Evolutionary conservation across 306 rosid genomes (phyloP).

Genomic region (Spatholobus suberectus): DNA sequence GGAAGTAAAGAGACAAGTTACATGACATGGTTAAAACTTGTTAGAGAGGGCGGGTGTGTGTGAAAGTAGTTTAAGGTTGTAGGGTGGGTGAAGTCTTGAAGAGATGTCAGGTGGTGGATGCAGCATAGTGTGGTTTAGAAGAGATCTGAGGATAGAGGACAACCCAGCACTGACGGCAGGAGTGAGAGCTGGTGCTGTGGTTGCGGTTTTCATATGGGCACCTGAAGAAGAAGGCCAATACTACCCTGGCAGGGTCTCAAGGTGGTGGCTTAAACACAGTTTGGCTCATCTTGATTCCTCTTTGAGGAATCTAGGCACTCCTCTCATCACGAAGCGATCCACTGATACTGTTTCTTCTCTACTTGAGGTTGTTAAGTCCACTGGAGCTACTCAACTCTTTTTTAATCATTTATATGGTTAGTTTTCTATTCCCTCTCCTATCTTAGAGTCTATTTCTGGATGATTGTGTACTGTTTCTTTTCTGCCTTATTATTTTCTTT

Average conservation of each 20-base stretch:
- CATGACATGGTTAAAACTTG: constrained; percentile 37
- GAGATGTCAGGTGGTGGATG: constrained; percentile 90
- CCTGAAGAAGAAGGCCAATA: constrained; percentile 91
- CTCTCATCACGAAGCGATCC: constrained; percentile 76
- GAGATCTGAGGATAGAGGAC: constrained; percentile 93
- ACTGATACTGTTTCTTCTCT: constrained; percentile 77
- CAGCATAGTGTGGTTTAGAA: constrained; percentile 95
- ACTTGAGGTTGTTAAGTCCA: constrained; percentile 65
- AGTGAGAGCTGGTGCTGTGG: constrained; percentile 79
- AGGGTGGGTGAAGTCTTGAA: constrained; percentile 28
- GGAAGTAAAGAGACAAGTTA: constrained; percentile 36
- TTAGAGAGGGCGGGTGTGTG: constrained; percentile 23
- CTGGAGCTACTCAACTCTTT: constrained; percentile 87
- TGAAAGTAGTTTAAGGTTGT: constrained; percentile 23
- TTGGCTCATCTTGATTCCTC: constrained; percentile 84
- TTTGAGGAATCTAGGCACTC: constrained; percentile 70
- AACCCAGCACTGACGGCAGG: constrained; percentile 85
- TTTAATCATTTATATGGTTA: constrained; percentile 88
- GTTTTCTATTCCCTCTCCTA: constrained; percentile 25
- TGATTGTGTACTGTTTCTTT: neutral
- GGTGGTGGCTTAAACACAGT: constrained; percentile 95
- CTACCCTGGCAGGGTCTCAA: constrained; percentile 81
- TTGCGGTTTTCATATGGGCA: constrained; percentile 85
- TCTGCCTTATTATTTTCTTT: neutral
- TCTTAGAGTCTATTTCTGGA: neutral